Percentiles rank a stretch among this genome's conserved stretches.
Conservation (phyloP, 1,284 basidiomycete genomes). For the Puccinia hordei region DNA sequence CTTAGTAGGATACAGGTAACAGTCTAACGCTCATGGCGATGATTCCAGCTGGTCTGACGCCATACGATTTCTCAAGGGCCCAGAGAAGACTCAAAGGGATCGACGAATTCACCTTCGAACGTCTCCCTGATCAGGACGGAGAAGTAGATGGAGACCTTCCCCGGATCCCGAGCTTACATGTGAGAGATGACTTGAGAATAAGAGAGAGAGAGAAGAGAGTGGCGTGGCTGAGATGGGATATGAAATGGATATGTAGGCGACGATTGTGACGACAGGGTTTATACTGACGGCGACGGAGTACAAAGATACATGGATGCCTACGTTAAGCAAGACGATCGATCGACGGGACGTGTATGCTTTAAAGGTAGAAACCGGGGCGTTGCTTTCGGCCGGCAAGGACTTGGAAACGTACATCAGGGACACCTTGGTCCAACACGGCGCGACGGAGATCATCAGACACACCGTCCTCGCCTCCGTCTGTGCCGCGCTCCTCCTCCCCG, state of each 20-base stretch:
- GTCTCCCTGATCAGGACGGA: slow-evolving; percentile 58
- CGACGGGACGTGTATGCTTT: slow-evolving; percentile 41
- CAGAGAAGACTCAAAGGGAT: slow-evolving; percentile 64
- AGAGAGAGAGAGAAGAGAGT: neutral
- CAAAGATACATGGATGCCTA: slow-evolving; percentile 45
- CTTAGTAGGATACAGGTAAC: slow-evolving; percentile 33
- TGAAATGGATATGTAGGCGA: slow-evolving; percentile 34
- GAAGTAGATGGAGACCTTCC: slow-evolving; percentile 28
- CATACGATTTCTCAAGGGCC: slow-evolving; percentile 57
- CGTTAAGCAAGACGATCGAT: slow-evolving; percentile 36
- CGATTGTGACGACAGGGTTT: slow-evolving; percentile 44
- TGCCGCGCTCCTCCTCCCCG: slow-evolving; percentile 38
- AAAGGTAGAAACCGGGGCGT: slow-evolving; percentile 37
- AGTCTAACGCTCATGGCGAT: neutral
- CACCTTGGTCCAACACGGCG: slow-evolving; percentile 31
- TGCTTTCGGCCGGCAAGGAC: slow-evolving; percentile 36
- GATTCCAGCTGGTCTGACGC: neutral
- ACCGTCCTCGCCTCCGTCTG: slow-evolving; percentile 42
- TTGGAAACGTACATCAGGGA: slow-evolving; percentile 43
- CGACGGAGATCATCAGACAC: slow-evolving; percentile 39
- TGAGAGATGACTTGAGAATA: neutral
- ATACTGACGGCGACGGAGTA: slow-evolving; percentile 43
- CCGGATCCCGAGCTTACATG: slow-evolving; percentile 49
- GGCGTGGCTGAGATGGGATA: neutral
- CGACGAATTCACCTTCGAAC: slow-evolving; percentile 63